Evolutionary conservation across 1,139 yeast genomes (phyloP), one percentile per base, ranked within the genome.

Genomic region (Yamadazyma aaseri): DNA sequence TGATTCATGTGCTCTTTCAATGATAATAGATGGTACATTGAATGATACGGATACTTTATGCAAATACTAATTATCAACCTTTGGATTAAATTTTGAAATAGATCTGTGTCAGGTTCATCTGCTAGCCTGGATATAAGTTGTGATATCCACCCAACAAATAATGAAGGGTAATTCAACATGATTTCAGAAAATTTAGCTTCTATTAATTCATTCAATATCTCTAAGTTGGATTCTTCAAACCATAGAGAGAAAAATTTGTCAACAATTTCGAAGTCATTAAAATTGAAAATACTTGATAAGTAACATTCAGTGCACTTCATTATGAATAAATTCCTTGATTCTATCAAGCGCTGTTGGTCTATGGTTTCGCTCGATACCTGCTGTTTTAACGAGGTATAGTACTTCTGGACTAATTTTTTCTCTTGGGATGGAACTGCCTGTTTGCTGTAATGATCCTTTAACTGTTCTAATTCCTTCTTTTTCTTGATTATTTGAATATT

Each of bases 161-260:
- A 80, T 48, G 67, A 64, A 14, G 36, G 35, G 6, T 17, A 5
- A 5, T 74, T 65, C 0, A 95, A 83, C 20, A 86, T 60, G 0
- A 37, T 35, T 2, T 35, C 34, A 2, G 53, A 45, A 3, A 73
- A 55, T 12, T 67, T 60, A 0, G 56, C 41, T n/a, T 48, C 41
- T 3, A 73, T 56, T 5, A 46, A 40, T 3, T 41, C 38, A 45
- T 73, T 76, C 5, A 79, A 52, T 1, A 51, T 56, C 1, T 60
- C 71, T 31, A 68, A 65, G 5, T 54, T 54, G 3, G 79, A 67
- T 45, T 74, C 72, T 39, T 83, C 86, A 27, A 92, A 66, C 96
- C 97, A 90, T n/a, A 90, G 56, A 0, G 94, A 84, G 53, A 90
- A 81, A 42, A 90, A 82, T 35, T 86, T 73, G 46, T 87, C 95